Evolutionary conservation across 108 stramenopile genomes (phyloP), one percentile per base, ranked within the genome.

Genomic region (Cylindrotheca closterium): DNA sequence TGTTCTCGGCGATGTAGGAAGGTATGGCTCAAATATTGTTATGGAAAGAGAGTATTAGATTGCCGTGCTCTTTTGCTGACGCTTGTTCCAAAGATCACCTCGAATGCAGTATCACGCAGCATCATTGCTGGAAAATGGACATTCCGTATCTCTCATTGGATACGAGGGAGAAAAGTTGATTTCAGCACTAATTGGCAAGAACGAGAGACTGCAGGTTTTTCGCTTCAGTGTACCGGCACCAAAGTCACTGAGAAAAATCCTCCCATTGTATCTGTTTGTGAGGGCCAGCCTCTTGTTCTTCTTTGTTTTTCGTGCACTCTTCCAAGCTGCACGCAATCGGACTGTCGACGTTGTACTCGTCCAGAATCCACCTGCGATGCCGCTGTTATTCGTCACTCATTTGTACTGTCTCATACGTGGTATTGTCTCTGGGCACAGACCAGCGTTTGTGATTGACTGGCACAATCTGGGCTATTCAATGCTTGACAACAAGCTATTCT

Each of bases 41-140:
- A n/a, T n/a, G n/a, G n/a, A n/a, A n/a, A n/a, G n/a, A n/a, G n/a
- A n/a, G n/a, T n/a, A n/a, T n/a, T n/a, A n/a, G n/a, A n/a, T n/a
- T n/a, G n/a, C n/a, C n/a, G n/a, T n/a, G n/a, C n/a, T n/a, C n/a
- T n/a, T n/a, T n/a, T n/a, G n/a, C n/a, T n/a, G n/a, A n/a, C n/a
- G n/a, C n/a, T n/a, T n/a, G n/a, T n/a, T n/a, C n/a, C 37, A 10
- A 10, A 42, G 98, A 55, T 96, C 94, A 45, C 99, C 98, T 18
- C 90, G 99, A 1, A 99, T 99, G 99, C 97, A 98, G 70, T 99
- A 98, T 73, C 98, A 99, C 65, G 90, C 95, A 1, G 55, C 84
- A n/a, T 96, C 93, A 4, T 65, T 99, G 21, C 72, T 97, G 8
- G 52, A 50, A 42, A 1, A 51, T 52, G 18, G 84, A 0, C 79